phyloP scores from a whole-genome alignment of 2,329 filamentous ascomycete genomes.

The Fusarium equiseti region DNA sequence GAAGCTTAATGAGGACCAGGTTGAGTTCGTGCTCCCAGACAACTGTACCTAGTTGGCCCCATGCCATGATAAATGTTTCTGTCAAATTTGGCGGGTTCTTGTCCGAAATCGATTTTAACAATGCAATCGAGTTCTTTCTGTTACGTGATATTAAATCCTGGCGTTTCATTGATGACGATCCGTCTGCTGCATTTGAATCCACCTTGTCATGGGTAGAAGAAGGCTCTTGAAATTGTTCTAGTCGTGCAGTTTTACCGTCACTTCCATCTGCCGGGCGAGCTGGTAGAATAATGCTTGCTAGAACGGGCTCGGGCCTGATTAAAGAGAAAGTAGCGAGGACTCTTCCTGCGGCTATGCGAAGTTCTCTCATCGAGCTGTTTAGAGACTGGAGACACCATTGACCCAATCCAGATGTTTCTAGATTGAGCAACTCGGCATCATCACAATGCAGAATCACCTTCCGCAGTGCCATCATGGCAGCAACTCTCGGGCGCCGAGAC shows the following conservation, averaged over 20 bases:
- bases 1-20: slow-evolving; percentile 82
- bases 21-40: slow-evolving; percentile 87
- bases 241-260: slow-evolving; percentile 7
- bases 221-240: slow-evolving; percentile 12
- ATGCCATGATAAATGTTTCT: slow-evolving; percentile 87
- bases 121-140: slow-evolving; percentile 75
- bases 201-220: not conserved
- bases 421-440: slow-evolving; percentile 69
- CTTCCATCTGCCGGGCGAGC: slow-evolving; percentile 15
- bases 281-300: slow-evolving; percentile 22
- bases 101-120: slow-evolving; percentile 79
- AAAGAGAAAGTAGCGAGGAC: slow-evolving; percentile 75
- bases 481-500: slow-evolving; percentile 72
- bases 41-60: slow-evolving; percentile 84
- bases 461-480: slow-evolving; percentile 78
- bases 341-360: slow-evolving; percentile 82
- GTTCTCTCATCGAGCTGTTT: slow-evolving; percentile 84
- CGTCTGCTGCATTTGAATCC: slow-evolving; percentile 10
- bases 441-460: slow-evolving; percentile 76
- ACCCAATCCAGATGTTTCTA: slow-evolving; percentile 76
- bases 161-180: slow-evolving; percentile 31
- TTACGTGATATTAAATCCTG: slow-evolving; percentile 57
- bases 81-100: slow-evolving; percentile 75
- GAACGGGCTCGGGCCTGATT: slow-evolving; percentile 30
- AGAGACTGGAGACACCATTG: slow-evolving; percentile 86